A percentile compares a stretch with the other conserved stretches of the same genome.
Conservation (phyloP, 208 protist genomes). For the Porcisia hertigi region DNA sequence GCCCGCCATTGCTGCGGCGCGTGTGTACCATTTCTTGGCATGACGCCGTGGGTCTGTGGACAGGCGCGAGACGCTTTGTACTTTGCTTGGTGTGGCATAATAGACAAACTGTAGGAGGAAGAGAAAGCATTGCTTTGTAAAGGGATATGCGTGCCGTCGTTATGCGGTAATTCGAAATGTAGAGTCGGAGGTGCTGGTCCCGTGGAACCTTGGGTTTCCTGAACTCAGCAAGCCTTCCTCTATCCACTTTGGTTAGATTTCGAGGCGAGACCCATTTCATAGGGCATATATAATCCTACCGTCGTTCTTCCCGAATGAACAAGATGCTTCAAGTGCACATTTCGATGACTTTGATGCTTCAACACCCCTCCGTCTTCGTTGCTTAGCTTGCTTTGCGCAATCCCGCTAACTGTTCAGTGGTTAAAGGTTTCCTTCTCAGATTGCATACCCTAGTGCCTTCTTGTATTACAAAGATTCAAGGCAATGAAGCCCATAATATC, state of each 20-base stretch:
- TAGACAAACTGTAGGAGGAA: too few species aligned
- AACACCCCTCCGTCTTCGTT: conserved; percentile 7
- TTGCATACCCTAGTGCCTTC: background rate
- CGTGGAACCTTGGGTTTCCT: background rate
- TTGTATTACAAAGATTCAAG: background rate
- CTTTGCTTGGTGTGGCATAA: background rate
- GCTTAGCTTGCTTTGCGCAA: background rate
- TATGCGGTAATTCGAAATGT: background rate
- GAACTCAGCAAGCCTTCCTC: background rate
- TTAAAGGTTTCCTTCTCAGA: background rate
- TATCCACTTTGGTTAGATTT: background rate
- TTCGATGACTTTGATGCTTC: background rate
- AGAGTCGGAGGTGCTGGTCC: background rate
- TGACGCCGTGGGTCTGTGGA: background rate
- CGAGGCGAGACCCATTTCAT: background rate
- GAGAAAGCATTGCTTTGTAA: background rate
- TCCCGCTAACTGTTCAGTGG: background rate
- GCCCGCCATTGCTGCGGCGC: too few species aligned
- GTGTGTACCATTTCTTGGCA: conserved; percentile 1
- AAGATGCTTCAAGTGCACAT: background rate
- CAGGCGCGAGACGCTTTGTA: background rate
- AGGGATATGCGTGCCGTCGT: background rate
- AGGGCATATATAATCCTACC: background rate
- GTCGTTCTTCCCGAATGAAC: background rate
- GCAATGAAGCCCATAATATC: conserved; percentile 58